These are phyloP conservation scores for Alternaria incomplexa DNA, from an alignment of 2,329 filamentous ascomycete species.

Conservation along the genomic window DNA sequence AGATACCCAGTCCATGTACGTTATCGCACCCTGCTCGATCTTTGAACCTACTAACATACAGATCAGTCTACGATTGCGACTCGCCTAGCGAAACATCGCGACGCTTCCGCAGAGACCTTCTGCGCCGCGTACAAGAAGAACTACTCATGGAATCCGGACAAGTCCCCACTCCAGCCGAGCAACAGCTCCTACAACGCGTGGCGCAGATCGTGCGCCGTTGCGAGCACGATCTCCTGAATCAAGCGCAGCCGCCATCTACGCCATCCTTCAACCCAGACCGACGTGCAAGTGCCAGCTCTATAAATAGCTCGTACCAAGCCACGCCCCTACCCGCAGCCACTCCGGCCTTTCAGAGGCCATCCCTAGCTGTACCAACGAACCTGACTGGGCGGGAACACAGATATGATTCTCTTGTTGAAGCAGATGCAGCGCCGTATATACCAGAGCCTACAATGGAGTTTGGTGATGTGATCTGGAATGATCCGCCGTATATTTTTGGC, in stretches of 20 bases:
- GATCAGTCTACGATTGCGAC: conserved; percentile 47
- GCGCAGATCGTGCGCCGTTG: conserved; percentile 37
- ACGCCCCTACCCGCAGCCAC: background rate
- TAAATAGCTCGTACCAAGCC: conserved; percentile 1
- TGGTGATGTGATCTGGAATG: conserved; percentile 5
- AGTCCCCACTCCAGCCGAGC: conserved; percentile 28
- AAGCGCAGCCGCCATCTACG: background rate
- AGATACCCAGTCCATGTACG: conserved; percentile 48
- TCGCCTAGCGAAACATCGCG: conserved; percentile 32
- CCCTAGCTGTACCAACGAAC: background rate
- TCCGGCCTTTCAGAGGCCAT: background rate
- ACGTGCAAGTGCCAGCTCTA: conserved; percentile 6
- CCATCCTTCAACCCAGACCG: background rate
- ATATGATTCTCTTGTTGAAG: background rate
- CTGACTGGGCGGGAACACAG: background rate
- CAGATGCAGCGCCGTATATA: background rate
- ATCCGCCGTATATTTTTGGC: conserved; percentile 11
- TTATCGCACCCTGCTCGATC: background rate
- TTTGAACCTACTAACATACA: conserved; percentile 3
- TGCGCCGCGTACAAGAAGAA: conserved; percentile 39
- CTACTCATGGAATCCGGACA: conserved; percentile 34
- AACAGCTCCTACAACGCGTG: conserved; percentile 34
- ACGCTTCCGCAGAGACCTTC: conserved; percentile 45
- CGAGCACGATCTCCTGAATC: conserved; percentile 30
- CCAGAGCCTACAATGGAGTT: conserved; percentile 8